phyloP scores from a whole-genome alignment of 225 moss, liverwort and hornwort genomes.

The Sphagnum tenellum region DNA sequence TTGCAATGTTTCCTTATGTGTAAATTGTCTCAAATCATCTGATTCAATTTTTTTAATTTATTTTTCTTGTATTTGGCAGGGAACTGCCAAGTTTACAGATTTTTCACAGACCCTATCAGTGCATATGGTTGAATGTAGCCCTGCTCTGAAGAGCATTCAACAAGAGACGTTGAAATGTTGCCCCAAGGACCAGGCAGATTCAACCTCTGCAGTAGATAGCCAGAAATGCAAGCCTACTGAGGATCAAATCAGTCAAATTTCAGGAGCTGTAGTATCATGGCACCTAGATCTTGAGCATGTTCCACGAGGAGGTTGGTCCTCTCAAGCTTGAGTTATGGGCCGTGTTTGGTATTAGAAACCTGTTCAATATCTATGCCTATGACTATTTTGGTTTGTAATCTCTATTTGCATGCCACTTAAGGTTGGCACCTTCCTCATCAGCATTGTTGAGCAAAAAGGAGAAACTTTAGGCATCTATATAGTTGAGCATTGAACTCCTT shows the following conservation, averaged over 20 bases:
- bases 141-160: slow-evolving; percentile 68
- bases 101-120: slow-evolving; percentile 61
- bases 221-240: slow-evolving; percentile 5
- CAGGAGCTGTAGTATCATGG: slow-evolving; percentile 59
- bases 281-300: slow-evolving; percentile 69
- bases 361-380: too few species aligned
- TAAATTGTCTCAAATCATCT: too few species aligned
- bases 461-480: too few species aligned
- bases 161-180: slow-evolving; percentile 47
- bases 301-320: slow-evolving; percentile 55
- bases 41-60: too few species aligned
- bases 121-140: slow-evolving; percentile 92
- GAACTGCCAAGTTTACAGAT: slow-evolving; percentile 64
- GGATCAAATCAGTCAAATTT: slow-evolving; percentile 42
- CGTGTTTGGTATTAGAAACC: too few species aligned
- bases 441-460: too few species aligned
- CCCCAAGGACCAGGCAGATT: slow-evolving; percentile 15
- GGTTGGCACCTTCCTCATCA: too few species aligned
- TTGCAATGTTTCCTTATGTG: not conserved
- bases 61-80: slow-evolving; percentile 21
- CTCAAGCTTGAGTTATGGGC: too few species aligned
- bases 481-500: too few species aligned
- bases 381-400: too few species aligned
- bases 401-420: too few species aligned
- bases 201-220: slow-evolving; percentile 3